phyloP scores from a whole-genome alignment of 495 filamentous ascomycete species.

The Tuber aestivum region DNA sequence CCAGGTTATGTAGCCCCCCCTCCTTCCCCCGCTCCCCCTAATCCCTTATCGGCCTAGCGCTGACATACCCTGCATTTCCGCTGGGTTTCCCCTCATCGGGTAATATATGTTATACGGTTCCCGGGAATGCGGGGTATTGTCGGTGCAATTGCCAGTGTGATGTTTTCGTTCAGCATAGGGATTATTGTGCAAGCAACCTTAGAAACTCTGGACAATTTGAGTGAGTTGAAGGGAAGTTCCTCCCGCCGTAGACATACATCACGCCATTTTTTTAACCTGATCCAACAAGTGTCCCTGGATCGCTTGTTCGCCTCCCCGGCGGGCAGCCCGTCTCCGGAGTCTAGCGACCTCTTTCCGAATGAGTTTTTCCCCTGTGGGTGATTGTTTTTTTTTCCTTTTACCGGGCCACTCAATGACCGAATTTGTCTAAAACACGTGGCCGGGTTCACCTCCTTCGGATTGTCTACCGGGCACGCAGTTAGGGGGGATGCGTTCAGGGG shows the following conservation, averaged over 20 bases:
- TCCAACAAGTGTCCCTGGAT: neutral
- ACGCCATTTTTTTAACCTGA: neutral
- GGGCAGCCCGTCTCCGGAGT: neutral
- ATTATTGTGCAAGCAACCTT: neutral
- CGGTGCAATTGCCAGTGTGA: neutral
- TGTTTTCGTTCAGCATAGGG: neutral
- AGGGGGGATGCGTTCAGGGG: neutral
- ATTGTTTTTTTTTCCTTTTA: neutral
- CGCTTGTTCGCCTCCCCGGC: neutral
- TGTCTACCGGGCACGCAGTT: neutral
- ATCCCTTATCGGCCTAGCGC: too few relatives aligned
- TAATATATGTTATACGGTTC: neutral
- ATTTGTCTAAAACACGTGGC: neutral
- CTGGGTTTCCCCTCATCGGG: neutral
- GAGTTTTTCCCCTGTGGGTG: neutral
- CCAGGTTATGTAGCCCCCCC: neutral
- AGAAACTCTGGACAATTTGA: neutral
- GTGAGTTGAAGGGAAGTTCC: neutral
- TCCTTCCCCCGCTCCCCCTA: neutral
- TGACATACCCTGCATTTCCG: neutral
- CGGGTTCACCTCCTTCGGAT: neutral
- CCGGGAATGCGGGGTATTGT: neutral
- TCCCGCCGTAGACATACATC: neutral
- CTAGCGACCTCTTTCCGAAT: neutral
- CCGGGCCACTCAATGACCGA: neutral